Evolutionary conservation across 768 basidiomycete genomes (phyloP), one percentile per base, ranked within the genome.

Genomic region (Podaxis sp.): DNA sequence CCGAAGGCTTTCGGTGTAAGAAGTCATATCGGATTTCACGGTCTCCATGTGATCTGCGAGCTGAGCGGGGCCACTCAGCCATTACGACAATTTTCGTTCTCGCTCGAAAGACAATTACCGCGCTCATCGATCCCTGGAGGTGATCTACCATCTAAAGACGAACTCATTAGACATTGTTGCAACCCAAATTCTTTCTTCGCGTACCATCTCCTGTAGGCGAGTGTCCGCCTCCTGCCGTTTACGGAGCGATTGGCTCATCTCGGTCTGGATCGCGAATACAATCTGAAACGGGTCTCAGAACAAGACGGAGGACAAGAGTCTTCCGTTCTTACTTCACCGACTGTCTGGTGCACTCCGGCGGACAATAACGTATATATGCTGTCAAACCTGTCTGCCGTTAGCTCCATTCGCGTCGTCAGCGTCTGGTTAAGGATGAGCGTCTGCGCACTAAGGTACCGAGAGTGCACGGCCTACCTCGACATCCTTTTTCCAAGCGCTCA

Each of bases 1-100:
- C 11, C n/a, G 33, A 48, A 56, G 19, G 4, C 30, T n/a, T 46
- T 36, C 44, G 24, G 33, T n/a, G 15, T 22, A 19, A 30, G 24
- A 38, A 22, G 19, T 13, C 13, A 55, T 56, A 30, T 55, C 54
- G 53, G 28, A 48, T 56, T 56, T 56, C 12, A 55, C 54, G 44
- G 44, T 39, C 52, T 55, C 61, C 33, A 62, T 49, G 53, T 55
- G 33, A 39, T 15, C 61, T 62, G 42, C 48, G 22, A 56, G 42
- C 61, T 62, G 33, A 4, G n/a, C 53, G n/a, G 54, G 28, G 40
- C 42, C 51, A 61, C 26, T 55, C 17, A 36, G n/a, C 38, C 30
- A n/a, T 8, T 19, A 39, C 11, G n/a, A 38, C 24, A 7, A n/a
- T 55, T 22, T 17, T 55, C 19, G 19, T 17, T 36, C n/a, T 3